Evolutionary conservation across 495 filamentous ascomycete species (phyloP).

Genomic region (Penicillium macrosclerotiorum): DNA sequence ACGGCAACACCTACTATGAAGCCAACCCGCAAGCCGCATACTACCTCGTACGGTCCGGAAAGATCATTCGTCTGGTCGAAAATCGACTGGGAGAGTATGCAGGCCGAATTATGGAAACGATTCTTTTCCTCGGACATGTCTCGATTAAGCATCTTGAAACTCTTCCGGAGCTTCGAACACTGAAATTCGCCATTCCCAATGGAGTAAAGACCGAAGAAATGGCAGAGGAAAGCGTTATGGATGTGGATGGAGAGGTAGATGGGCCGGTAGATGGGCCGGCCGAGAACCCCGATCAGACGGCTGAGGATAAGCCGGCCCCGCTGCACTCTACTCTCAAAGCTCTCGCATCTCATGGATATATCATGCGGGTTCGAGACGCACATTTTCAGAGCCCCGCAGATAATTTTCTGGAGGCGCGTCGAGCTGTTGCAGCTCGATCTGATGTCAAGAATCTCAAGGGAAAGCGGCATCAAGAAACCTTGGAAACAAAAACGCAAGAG

Average conservation of each 20-base stretch:
- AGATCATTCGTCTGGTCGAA: constrained; percentile 74
- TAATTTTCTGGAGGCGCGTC: constrained; percentile 48
- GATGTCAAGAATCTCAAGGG: constrained; percentile 48
- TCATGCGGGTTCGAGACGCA: constrained; percentile 45
- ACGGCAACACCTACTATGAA: constrained; percentile 71
- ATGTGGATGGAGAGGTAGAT: constrained; percentile 20
- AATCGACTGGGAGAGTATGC: constrained; percentile 67
- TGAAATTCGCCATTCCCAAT: constrained; percentile 19
- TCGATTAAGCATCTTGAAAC: constrained; percentile 64
- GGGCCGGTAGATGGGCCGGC: constrained; percentile 19
- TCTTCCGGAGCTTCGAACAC: constrained; percentile 34
- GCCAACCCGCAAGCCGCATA: constrained; percentile 74
- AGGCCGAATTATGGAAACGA: constrained; percentile 65
- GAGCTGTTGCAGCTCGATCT: constrained; percentile 30
- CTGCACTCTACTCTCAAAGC: constrained; percentile 45
- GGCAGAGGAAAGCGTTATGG: constrained; percentile 24
- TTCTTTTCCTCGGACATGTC: constrained; percentile 75
- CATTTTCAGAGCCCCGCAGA: constrained; percentile 54
- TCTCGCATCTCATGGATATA: constrained; percentile 48
- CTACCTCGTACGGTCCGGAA: constrained; percentile 72
- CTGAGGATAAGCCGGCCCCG: constrained; percentile 22
- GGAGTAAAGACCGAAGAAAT: constrained; percentile 33
- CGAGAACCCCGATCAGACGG: constrained; percentile 16
- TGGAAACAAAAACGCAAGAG: constrained; percentile 37
- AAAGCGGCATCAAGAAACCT: constrained; percentile 57